These are phyloP conservation scores for Debaryomyces castellii DNA, from an alignment of 805 yeast species.

Conservation along the genomic window DNA sequence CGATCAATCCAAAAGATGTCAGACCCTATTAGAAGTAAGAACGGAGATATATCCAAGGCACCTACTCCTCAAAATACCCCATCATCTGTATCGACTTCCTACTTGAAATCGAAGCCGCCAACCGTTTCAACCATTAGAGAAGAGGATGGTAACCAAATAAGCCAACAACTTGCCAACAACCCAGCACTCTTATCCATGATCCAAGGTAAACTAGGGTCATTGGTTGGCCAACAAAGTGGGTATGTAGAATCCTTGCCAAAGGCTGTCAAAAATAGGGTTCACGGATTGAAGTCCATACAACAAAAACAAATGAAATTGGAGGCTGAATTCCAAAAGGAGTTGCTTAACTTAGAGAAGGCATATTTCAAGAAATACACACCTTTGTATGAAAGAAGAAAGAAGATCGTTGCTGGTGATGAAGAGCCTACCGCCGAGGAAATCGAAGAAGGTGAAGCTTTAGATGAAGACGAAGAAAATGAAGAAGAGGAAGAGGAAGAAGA, in stretches of 20 bases:
- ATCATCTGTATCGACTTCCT: slow-evolving; percentile 76
- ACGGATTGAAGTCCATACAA: slow-evolving; percentile 81
- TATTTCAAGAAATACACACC: slow-evolving; percentile 74
- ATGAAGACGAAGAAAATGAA: slow-evolving; percentile 51
- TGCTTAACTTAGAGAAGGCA: slow-evolving; percentile 82
- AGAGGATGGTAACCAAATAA: slow-evolving; percentile 46
- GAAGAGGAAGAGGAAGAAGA: slow-evolving; percentile 42
- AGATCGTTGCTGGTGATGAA: slow-evolving; percentile 65
- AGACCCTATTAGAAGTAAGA: slow-evolving; percentile 75
- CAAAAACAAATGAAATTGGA: slow-evolving; percentile 77
- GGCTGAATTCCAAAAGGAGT: slow-evolving; percentile 86
- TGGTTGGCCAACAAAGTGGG: slow-evolving; percentile 85
- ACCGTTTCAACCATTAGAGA: slow-evolving; percentile 68
- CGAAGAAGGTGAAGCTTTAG: slow-evolving; percentile 71
- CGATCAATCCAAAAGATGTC: slow-evolving; percentile 50
- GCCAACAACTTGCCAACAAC: slow-evolving; percentile 61
- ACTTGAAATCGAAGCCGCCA: slow-evolving; percentile 61
- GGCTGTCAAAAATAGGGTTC: slow-evolving; percentile 70
- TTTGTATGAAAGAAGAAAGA: slow-evolving; percentile 67
- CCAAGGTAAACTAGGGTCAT: slow-evolving; percentile 80
- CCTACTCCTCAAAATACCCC: slow-evolving; percentile 99
- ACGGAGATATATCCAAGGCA: slow-evolving; percentile 79
- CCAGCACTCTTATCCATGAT: slow-evolving; percentile 85
- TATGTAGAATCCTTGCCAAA: slow-evolving; percentile 77
- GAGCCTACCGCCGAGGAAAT: slow-evolving; percentile 82